A percentile compares a stretch with the other conserved stretches of the same genome.
These are phyloP conservation scores for Podila epicladia DNA, from an alignment of 192 early-diverging fungal genomes.

Conservation along the genomic window DNA sequence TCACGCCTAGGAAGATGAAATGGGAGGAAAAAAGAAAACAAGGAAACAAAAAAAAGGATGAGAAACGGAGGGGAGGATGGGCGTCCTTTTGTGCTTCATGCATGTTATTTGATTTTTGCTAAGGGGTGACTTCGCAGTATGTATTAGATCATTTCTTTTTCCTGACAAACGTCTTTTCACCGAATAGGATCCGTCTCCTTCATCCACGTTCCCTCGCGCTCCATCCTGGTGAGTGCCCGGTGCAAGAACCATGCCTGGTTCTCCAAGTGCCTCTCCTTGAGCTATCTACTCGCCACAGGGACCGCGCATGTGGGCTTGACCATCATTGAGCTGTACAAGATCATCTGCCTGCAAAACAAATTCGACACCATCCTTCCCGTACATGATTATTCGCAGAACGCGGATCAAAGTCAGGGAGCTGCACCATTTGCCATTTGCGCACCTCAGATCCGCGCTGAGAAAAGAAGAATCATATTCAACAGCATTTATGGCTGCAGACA, in stretches of 20 bases:
- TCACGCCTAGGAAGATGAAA: too few relatives aligned
- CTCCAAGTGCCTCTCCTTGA: slow-evolving; percentile 25
- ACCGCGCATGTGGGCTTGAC: slow-evolving; percentile 27
- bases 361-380: slow-evolving; percentile 48
- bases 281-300: slow-evolving; percentile 24
- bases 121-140: too few relatives aligned
- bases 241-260: slow-evolving; percentile 40
- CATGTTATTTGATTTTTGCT: too few relatives aligned
- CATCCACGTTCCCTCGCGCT: slow-evolving; percentile 42
- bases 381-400: slow-evolving; percentile 38
- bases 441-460: not conserved
- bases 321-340: slow-evolving; percentile 37
- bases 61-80: too few relatives aligned
- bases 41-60: too few relatives aligned
- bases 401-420: slow-evolving; percentile 42
- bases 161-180: too few relatives aligned
- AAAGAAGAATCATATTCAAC: too few relatives aligned
- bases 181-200: slow-evolving; percentile 47
- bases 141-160: too few relatives aligned
- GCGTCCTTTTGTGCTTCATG: too few relatives aligned
- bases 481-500: too few relatives aligned
- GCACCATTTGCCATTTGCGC: slow-evolving; percentile 2
- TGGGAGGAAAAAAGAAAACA: too few relatives aligned
- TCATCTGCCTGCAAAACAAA: slow-evolving; percentile 22
- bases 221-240: slow-evolving; percentile 44